Evolutionary conservation across 2,329 filamentous ascomycete genomes (phyloP).

Genomic region (Septoria linicola): DNA sequence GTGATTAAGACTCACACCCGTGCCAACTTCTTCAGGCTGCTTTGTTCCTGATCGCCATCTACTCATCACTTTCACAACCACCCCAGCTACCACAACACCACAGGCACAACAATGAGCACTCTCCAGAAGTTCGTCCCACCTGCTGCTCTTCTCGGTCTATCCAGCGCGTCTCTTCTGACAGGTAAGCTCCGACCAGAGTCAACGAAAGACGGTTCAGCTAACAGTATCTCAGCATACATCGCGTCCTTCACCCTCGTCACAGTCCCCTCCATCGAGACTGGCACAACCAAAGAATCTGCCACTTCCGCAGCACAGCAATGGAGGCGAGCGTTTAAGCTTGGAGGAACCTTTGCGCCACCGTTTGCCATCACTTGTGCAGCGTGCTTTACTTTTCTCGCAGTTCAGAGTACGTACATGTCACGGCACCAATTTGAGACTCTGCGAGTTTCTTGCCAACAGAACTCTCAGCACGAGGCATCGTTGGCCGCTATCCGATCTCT

Average conservation of each 20-base stretch:
- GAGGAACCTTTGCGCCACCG: conserved; percentile 23
- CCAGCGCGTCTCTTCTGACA: conserved; percentile 22
- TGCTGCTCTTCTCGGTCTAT: conserved; percentile 22
- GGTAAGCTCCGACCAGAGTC: conserved; percentile 2
- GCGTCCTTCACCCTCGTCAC: conserved; percentile 23
- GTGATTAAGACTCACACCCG: neutral
- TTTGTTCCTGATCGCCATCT: neutral
- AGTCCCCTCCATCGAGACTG: conserved; percentile 25
- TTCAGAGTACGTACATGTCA: conserved; percentile 20
- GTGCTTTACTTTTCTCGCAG: conserved; percentile 26
- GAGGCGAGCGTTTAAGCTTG: conserved; percentile 26
- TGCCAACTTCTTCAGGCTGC: neutral
- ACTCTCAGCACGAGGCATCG: conserved; percentile 11
- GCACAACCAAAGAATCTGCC: conserved; percentile 22
- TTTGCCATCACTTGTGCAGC: conserved; percentile 24
- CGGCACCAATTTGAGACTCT: neutral
- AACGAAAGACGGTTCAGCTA: neutral
- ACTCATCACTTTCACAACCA: neutral
- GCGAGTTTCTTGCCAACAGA: conserved; percentile 2
- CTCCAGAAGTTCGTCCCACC: conserved; percentile 22
- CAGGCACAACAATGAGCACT: conserved; percentile 13
- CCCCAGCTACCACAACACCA: neutral
- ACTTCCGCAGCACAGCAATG: conserved; percentile 30
- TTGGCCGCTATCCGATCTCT: conserved; percentile 18
- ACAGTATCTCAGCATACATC: conserved; percentile 21